phyloP scores from a whole-genome alignment of 371 early-diverging fungal genomes.

The Zopfochytrium polystomum region DNA sequence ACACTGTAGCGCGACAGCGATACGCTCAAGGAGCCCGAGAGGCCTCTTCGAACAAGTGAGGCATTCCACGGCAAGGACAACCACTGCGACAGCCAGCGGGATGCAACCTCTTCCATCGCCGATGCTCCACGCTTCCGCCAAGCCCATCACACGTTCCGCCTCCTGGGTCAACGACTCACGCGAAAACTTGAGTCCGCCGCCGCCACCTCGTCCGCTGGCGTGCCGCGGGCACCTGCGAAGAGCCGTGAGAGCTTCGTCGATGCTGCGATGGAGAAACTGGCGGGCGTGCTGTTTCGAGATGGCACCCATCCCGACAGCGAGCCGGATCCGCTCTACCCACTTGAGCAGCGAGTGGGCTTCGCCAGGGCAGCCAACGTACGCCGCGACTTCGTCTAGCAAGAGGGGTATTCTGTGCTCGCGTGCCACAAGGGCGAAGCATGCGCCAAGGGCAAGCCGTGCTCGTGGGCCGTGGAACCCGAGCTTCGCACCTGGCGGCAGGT shows the following conservation, averaged over 20 bases:
- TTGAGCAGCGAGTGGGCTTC: background rate
- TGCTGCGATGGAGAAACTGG: background rate
- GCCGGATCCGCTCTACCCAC: background rate
- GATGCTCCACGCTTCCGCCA: background rate
- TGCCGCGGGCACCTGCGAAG: too few relatives aligned
- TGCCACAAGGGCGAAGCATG: background rate
- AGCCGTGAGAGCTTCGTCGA: background rate
- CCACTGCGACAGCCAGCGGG: background rate
- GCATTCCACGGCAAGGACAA: background rate
- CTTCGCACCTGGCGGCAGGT: too few relatives aligned
- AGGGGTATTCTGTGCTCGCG: background rate
- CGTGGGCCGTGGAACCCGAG: background rate
- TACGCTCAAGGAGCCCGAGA: background rate
- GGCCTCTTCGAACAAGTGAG: background rate
- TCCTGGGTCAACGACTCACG: background rate
- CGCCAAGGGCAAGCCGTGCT: background rate
- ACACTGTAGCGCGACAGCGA: background rate
- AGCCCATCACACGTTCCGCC: background rate
- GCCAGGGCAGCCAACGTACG: background rate
- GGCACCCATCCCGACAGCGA: background rate
- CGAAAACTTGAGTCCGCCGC: background rate
- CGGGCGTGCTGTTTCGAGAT: background rate
- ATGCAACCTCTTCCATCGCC: background rate
- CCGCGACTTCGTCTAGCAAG: background rate
- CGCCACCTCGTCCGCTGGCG: too few relatives aligned